Evolutionary conservation across 768 basidiomycete genomes (phyloP), one percentile per base, ranked within the genome.

Genomic region (Naematelia aurantialba): DNA sequence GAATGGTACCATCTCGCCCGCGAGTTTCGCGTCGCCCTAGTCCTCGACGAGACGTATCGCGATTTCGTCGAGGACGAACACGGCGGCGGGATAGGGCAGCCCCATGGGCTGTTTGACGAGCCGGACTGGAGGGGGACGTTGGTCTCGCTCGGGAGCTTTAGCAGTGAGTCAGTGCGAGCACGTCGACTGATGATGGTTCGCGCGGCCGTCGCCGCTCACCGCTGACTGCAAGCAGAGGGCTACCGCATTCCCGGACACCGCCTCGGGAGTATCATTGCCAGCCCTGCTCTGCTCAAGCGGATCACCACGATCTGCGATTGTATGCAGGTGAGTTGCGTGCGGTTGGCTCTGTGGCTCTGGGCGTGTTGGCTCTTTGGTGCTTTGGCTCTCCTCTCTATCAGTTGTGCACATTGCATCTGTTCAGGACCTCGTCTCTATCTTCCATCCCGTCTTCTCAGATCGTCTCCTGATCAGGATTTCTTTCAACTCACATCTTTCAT

Each of bases 11-110:
- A 78, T 0, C 81, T 91, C 2, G 87, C 89, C 0, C 76, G 69
- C 21, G 77, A 81, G 52, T 73, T 80, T 25, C 79, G 80, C 0
- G 67, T 90, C 17, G 85, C 88, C 0, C 81, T 91, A 22, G 81
- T 91, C 34, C 50, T 93, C n/a, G 90, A 93, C 75, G 89, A 91
- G 77, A 91, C 90, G 1, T 93, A 93, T 75, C 82, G 89, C 12
- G 89, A 91, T 72, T 90, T 91, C 68, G 78, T 85, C 45, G 56
- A 45, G 25, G 47, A 27, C 46, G 30, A 55, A 44, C 48, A 52
- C 17, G 56, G 60, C 29, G 62, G 49, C 25, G 46, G 63, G 21
- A 61, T 60, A 29, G 65, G 66, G 0, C 59, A 61, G 29, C 77
- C 76, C 3, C 77, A 78, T 61, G 45, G 30, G 30, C 57, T 78